These are phyloP conservation scores for Termitomyces sp. DNA, from an alignment of 768 basidiomycete genomes.

Conservation along the genomic window DNA sequence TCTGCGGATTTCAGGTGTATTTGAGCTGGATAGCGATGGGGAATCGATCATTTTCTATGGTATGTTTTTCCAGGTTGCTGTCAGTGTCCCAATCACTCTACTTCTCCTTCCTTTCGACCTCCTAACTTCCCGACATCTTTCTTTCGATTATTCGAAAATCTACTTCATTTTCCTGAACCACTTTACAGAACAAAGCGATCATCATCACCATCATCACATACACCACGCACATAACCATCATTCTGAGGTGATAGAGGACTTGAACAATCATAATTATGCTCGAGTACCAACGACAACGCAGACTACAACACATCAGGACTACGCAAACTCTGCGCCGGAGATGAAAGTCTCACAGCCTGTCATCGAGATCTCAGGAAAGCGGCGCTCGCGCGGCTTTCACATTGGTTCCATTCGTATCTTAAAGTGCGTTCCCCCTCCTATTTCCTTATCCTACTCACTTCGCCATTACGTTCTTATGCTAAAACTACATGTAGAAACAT, in stretches of 20 bases:
- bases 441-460: not conserved
- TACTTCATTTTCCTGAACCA: not conserved
- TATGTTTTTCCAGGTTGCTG: slow-evolving; percentile 17
- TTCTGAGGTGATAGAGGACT: slow-evolving; percentile 1
- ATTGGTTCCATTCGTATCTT: slow-evolving; percentile 15
- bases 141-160: not conserved
- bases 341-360: slow-evolving; percentile 1
- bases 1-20: slow-evolving; percentile 26
- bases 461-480: slow-evolving; percentile 4
- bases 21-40: slow-evolving; percentile 27
- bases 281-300: not conserved
- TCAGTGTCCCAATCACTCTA: not conserved
- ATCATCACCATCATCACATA: slow-evolving; percentile 5
- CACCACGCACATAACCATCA: slow-evolving; percentile 3
- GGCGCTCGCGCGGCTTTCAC: slow-evolving; percentile 11
- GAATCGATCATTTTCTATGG: slow-evolving; percentile 23
- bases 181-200: slow-evolving; percentile 11
- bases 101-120: not conserved
- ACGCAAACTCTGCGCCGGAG: not conserved
- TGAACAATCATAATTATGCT: no score
- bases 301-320: not conserved
- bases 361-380: slow-evolving; percentile 10
- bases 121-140: not conserved
- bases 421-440: slow-evolving; percentile 7
- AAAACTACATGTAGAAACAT: slow-evolving; percentile 8